phyloP scores from a whole-genome alignment of 2,329 filamentous ascomycete genomes.

The Epichloe sylvatica region DNA sequence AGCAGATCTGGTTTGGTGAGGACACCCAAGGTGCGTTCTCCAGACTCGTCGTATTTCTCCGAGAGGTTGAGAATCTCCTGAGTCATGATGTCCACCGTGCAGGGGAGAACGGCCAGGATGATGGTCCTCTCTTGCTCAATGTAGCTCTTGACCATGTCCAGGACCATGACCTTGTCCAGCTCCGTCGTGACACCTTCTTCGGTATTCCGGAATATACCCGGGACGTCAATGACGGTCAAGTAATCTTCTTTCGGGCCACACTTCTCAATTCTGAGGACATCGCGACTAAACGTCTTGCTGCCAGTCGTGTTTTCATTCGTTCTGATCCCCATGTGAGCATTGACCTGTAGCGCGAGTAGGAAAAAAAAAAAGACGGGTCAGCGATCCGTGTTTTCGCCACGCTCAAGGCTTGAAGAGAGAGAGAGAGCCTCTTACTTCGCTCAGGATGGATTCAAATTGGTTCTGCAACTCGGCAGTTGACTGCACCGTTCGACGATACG shows the following conservation, averaged over 20 bases:
- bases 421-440: slow-evolving; percentile 18
- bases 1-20: slow-evolving; percentile 49
- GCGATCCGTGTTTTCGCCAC: background rate
- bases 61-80: slow-evolving; percentile 27
- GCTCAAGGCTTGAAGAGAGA: background rate
- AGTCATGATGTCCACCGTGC: slow-evolving; percentile 26
- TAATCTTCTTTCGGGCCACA: slow-evolving; percentile 30
- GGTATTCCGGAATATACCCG: slow-evolving; percentile 32
- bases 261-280: slow-evolving; percentile 28
- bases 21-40: slow-evolving; percentile 30
- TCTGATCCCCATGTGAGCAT: slow-evolving; percentile 30
- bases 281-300: slow-evolving; percentile 28
- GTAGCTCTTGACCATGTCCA: slow-evolving; percentile 32
- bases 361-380: background rate
- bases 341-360: slow-evolving; percentile 16
- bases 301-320: slow-evolving; percentile 1
- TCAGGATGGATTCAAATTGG: slow-evolving; percentile 24
- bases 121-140: slow-evolving; percentile 34
- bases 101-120: slow-evolving; percentile 31
- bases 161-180: slow-evolving; percentile 29
- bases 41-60: slow-evolving; percentile 23
- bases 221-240: slow-evolving; percentile 40
- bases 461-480: background rate
- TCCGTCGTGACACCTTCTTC: slow-evolving; percentile 27
- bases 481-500: background rate